Evolutionary conservation across 768 basidiomycete species (phyloP), one percentile per base, ranked within the genome.

Genomic region (Mycena kentingensis): DNA sequence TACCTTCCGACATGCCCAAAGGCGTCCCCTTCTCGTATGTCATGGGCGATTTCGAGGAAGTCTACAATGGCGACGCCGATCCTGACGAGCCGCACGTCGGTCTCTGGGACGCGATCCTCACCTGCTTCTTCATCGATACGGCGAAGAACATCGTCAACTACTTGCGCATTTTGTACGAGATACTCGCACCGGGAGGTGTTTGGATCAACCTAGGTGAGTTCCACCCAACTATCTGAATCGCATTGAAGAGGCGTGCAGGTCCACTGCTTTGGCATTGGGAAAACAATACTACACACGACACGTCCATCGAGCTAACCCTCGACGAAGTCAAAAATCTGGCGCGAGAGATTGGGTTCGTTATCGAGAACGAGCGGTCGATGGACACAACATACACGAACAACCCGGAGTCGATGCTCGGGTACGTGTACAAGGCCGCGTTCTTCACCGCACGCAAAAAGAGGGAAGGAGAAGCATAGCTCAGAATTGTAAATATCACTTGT

Each of bases 211-310:
- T 93, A 8, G 90, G 87, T 86, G 51, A 8, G 75, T 47, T 34
- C 38, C n/a, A 7, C 26, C n/a, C n/a, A 22, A 24, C 25, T 25
- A 29, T 31, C 15, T 37, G 16, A 36, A 42, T 46, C 37, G 32
- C 36, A 42, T 25, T 28, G 11, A 28, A 16, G 28, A 19, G 42
- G 37, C 53, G 28, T 51, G 1, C 32, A 87, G 94, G 95, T 3
- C 96, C 96, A 0, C 72, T 96, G 1, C 71, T 98, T n/a, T 98
- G 96, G 95, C 96, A 98, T 66, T 98, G 86, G 69, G 95, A 98
- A 64, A 95, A 96, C 69, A 93, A 91, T 64, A 77, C 67, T 49
- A 82, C 83, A 35, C 83, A 84, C 57, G 92, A 96, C 57, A 78
- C 84, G 0, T 93, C 90, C 1, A 78, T 98, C 29, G 95, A 98